phyloP scores from a whole-genome alignment of 345 rosid species.

The Angophora floribunda region DNA sequence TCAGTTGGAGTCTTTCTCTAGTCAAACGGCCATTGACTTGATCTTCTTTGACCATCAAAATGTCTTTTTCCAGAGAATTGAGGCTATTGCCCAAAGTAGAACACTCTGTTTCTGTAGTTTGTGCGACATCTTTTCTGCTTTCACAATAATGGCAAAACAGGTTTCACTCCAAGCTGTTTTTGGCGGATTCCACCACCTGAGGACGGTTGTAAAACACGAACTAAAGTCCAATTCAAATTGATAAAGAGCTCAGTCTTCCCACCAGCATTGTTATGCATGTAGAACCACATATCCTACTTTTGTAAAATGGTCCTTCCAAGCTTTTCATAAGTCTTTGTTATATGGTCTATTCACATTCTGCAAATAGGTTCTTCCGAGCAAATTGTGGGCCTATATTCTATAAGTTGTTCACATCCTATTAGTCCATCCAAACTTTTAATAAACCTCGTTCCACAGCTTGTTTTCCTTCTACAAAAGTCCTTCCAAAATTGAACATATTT shows the following conservation, averaged over 20 bases:
- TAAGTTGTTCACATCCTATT: no score
- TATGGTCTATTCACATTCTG: not conserved
- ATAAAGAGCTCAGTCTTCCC: not conserved
- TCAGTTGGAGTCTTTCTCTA: not conserved
- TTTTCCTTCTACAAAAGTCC: not conserved
- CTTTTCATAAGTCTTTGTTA: not conserved
- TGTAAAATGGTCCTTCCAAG: not conserved
- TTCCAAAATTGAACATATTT: no score
- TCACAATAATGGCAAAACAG: not conserved
- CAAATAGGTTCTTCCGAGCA: not conserved
- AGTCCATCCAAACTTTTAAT: not conserved
- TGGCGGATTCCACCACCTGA: no score
- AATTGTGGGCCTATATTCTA: not conserved
- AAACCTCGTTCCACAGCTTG: not conserved
- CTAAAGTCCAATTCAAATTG: not conserved
- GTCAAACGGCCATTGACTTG: not conserved
- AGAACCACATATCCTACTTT: not conserved
- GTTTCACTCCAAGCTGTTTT: not conserved
- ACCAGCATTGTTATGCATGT: not conserved
- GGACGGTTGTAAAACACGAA: not conserved
- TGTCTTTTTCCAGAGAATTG: not conserved
- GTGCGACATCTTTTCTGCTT: not conserved
- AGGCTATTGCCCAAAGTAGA: not conserved
- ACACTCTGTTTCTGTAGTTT: not conserved
- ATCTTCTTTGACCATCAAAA: not conserved